phyloP scores from a whole-genome alignment of 441 rosid species.

The Arabidopsis lyrata region DNA sequence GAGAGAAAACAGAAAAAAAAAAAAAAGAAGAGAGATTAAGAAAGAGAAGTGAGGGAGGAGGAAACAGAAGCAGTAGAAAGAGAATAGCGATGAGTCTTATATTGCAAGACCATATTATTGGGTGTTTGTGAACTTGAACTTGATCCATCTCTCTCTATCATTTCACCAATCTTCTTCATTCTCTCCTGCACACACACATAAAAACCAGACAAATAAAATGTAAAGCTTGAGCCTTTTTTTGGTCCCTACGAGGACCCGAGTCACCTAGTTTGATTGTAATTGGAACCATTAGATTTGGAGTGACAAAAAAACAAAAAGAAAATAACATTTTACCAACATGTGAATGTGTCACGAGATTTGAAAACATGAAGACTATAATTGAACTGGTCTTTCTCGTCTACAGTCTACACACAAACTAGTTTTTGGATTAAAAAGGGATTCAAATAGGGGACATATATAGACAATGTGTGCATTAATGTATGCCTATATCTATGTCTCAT shows the following conservation, averaged over 20 bases:
- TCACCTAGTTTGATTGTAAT: conserved; percentile 25
- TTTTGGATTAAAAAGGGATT: conserved; percentile 11
- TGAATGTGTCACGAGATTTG: conserved; percentile 41
- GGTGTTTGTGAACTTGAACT: conserved; percentile 57
- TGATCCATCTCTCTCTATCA: conserved; percentile 50
- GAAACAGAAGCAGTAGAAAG: conserved; percentile 39
- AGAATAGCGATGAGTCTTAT: conserved; percentile 21
- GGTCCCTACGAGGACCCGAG: conserved; percentile 38
- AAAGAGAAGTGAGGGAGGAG: conserved; percentile 42
- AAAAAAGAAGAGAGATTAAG: conserved; percentile 19
- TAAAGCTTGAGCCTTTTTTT: conserved; percentile 5
- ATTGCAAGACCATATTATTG: conserved; percentile 59
- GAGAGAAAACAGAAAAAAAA: conserved; percentile 10
- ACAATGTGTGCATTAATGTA: conserved; percentile 24
- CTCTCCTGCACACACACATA: conserved; percentile 56
- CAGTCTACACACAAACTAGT: conserved; percentile 21
- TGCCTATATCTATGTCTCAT: conserved; percentile 12
- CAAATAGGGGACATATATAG: conserved; percentile 6
- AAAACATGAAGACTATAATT: conserved; percentile 17
- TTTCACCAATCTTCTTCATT: conserved; percentile 56
- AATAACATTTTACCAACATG: conserved; percentile 30
- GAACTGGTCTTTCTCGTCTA: conserved; percentile 14
- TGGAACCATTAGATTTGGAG: conserved; percentile 39
- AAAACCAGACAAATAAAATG: conserved; percentile 18
- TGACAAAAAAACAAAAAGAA: conserved; percentile 20